A percentile compares a stretch with the other conserved stretches of the same genome.
phyloP scores from a whole-genome alignment of 2,329 filamentous ascomycete genomes.

The Cladophialophora bantiana region DNA sequence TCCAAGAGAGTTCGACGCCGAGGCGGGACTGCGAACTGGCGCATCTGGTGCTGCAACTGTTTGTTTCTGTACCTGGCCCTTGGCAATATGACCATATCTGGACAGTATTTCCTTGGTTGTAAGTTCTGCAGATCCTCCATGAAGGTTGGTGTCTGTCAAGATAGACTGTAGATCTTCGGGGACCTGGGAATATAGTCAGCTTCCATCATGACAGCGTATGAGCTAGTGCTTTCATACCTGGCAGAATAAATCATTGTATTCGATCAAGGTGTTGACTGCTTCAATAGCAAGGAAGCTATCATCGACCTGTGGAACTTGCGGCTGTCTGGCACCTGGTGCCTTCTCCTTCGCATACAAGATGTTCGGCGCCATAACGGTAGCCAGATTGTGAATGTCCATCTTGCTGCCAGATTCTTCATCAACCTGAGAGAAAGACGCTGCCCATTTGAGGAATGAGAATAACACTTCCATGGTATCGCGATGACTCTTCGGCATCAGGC shows the following conservation, averaged over 20 bases:
- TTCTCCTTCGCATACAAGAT: conserved; percentile 75
- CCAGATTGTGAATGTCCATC: conserved; percentile 98
- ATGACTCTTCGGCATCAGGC: conserved; percentile 88
- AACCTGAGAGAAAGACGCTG: conserved; percentile 93
- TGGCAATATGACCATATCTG: conserved; percentile 83
- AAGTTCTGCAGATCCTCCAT: conserved; percentile 82
- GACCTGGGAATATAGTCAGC: conserved; percentile 64
- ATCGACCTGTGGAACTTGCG: conserved; percentile 74
- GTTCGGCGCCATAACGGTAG: conserved; percentile 96
- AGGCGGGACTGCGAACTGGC: conserved; percentile 57
- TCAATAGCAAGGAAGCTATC: conserved; percentile 94
- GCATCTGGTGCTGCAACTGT: conserved; percentile 60
- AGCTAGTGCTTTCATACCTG: conserved; percentile 66
- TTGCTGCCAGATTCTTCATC: conserved; percentile 97
- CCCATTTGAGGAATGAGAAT: conserved; percentile 97
- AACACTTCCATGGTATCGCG: conserved; percentile 93
- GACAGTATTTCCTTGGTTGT: conserved; percentile 98
- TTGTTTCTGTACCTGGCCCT: conserved; percentile 61
- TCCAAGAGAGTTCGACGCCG: conserved; percentile 49
- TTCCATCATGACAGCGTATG: conserved; percentile 16
- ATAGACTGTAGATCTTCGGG: conserved; percentile 89
- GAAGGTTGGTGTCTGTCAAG: conserved; percentile 80
- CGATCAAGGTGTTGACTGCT: conserved; percentile 88
- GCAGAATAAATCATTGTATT: conserved; percentile 95
- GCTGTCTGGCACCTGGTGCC: conserved; percentile 53